phyloP scores from a whole-genome alignment of 192 early-diverging fungal species.

The Endogone sp. region DNA sequence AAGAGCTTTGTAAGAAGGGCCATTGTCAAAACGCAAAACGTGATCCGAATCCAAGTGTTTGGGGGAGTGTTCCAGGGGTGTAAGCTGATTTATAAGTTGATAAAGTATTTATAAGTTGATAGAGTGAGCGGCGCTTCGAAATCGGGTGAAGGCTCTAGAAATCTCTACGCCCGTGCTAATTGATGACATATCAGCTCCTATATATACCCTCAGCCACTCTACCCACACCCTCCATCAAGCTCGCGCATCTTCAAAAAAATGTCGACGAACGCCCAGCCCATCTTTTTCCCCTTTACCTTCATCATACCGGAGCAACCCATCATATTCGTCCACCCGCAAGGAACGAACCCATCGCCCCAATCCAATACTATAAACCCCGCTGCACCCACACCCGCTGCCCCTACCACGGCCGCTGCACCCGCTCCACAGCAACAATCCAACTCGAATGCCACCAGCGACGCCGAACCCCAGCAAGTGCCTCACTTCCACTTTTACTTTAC shows the following conservation, averaged over 20 bases:
- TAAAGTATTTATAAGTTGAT: no score
- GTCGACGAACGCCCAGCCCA: background rate
- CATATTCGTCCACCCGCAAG: background rate
- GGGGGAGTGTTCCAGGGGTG: no score
- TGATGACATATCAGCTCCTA: background rate
- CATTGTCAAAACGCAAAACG: no score
- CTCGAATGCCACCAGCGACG: background rate
- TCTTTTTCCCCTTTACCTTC: background rate
- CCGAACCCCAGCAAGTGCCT: background rate
- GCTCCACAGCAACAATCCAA: background rate
- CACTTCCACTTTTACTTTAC: background rate
- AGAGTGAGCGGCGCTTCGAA: no score
- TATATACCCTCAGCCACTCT: background rate
- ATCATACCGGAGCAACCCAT: background rate
- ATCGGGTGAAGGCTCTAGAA: background rate
- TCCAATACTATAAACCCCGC: background rate
- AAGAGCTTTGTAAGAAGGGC: no score
- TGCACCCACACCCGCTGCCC: no score
- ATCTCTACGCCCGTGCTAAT: background rate
- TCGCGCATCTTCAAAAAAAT: background rate
- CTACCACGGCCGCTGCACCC: background rate
- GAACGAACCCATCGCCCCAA: background rate
- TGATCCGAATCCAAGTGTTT: no score
- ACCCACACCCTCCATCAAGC: background rate
- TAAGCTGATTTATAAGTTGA: no score